Base-by-base conservation (phyloP, 2,329 filamentous ascomycete genomes). In the Pseudogymnoascus sp. region DNA sequence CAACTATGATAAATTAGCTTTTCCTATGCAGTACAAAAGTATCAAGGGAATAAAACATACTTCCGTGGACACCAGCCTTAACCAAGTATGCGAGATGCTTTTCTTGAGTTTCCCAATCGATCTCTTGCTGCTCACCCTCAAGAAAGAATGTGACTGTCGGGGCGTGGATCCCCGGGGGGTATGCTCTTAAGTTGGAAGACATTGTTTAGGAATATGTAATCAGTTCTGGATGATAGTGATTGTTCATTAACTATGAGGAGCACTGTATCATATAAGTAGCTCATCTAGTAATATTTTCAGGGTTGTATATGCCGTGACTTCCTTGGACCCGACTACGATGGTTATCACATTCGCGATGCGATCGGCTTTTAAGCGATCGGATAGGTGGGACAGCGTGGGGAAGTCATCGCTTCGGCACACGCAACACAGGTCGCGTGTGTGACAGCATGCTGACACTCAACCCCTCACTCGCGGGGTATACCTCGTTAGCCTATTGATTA, bases 91-190 rank as follows among this genome's bases (percentile, higher is more conserved):
- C 84, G 21, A 88, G 87, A 72, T 94, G 90, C 72, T 83, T 87
- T 75, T 88, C 87, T 76, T 92, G 88, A 62, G 83, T 82, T 33
- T 87, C 80, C 66, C 91, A 83, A 71, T 94, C 90, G 68, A 94
- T 81, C 59, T 93, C 88, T 75, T 94, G 90, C 12, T 40, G 33
- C 40, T 88, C 92, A 66, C 87, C 82, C 7, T 87, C 80, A 75
- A 92, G 79, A 78, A 94, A 94, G 75, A 94, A 93, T 70, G 89
- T 93, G 85, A 92, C 89, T 64, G 88, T 91, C 10, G 90, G 90
- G 63, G 88, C 88, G 75, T 93, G 93, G 73, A 92, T 90, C 73
- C 90, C 89, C 71, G 87, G 86, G 39, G 88, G 87, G 62, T 93
- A 82, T 75, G 21, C 73, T 63, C 64, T 74, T 71, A 62, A 70